These are phyloP conservation scores for Ramalina peruviana DNA, from an alignment of 495 filamentous ascomycete genomes.

Conservation along the genomic window DNA sequence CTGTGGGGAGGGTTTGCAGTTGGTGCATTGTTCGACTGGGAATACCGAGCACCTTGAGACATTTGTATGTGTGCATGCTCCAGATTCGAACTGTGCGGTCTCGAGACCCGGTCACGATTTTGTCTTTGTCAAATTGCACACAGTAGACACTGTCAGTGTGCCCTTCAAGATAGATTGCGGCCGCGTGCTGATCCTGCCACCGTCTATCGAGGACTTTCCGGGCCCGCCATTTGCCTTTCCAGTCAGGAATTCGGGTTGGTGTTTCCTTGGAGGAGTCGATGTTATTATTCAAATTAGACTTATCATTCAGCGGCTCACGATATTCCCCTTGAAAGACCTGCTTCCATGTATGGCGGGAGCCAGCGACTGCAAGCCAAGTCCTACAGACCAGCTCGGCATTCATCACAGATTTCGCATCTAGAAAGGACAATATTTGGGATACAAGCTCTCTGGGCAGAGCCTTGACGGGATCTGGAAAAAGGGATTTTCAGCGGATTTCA, in stretches of 20 bases:
- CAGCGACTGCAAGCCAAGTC: conserved; percentile 46
- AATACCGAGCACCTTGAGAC: conserved; percentile 44
- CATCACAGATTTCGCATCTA: conserved; percentile 54
- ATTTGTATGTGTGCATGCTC: conserved; percentile 78
- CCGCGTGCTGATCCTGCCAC: conserved; percentile 66
- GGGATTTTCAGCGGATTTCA: conserved; percentile 6
- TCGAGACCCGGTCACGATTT: conserved; percentile 92
- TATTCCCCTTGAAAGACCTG: conserved; percentile 60
- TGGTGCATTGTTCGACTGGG: conserved; percentile 8
- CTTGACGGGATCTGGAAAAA: conserved; percentile 46
- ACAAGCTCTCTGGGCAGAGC: conserved; percentile 58
- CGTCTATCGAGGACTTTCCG: conserved; percentile 58
- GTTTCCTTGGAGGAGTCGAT: conserved; percentile 36
- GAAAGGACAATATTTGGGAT: conserved; percentile 53
- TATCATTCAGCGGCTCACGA: conserved; percentile 5
- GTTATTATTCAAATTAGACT: conserved; percentile 6
- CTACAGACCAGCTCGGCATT: conserved; percentile 47
- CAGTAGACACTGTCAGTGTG: conserved; percentile 95
- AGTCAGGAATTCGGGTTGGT: conserved; percentile 43
- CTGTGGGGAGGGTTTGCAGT: background rate
- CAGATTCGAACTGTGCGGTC: conserved; percentile 91
- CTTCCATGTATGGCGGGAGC: conserved; percentile 61
- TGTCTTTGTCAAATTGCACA: conserved; percentile 90
- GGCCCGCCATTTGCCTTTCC: conserved; percentile 73
- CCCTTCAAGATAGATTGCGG: conserved; percentile 76